Conservation (phyloP, 192 early-diverging fungal genomes). For the Lobosporangium transversale region DNA sequence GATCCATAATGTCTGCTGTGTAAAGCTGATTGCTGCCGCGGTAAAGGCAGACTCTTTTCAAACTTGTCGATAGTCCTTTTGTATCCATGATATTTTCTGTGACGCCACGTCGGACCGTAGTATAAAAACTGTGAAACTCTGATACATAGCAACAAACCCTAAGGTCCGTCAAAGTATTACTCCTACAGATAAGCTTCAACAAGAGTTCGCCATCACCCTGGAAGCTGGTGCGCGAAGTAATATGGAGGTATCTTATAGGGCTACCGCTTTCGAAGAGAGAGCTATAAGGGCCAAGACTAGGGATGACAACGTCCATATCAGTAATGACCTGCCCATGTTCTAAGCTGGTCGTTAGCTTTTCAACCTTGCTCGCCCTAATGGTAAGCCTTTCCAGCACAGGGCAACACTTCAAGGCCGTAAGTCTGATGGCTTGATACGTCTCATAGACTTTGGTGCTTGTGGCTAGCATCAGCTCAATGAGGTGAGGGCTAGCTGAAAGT, state of each 20-base stretch:
- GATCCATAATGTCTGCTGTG: slow-evolving; percentile 12
- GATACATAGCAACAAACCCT: neutral
- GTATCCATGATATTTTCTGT: neutral
- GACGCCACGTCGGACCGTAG: neutral
- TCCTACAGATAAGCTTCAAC: neutral
- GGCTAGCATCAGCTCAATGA: neutral
- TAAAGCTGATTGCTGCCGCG: neutral
- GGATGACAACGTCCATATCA: neutral
- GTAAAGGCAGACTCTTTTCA: slow-evolving; percentile 8
- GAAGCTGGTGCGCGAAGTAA: neutral
- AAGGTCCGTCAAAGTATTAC: neutral
- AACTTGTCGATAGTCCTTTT: neutral
- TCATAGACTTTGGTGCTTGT: neutral
- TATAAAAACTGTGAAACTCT: neutral
- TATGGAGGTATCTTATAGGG: neutral
- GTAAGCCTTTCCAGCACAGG: neutral
- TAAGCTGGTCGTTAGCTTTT: neutral
- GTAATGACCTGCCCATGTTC: neutral
- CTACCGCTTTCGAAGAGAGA: neutral
- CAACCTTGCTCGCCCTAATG: neutral
- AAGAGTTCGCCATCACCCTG: neutral
- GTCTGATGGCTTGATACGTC: neutral
- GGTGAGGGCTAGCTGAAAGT: neutral
- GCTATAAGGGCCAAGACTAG: neutral
- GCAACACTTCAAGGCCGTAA: neutral